A percentile compares a stretch with the other conserved stretches of the same genome.
These are phyloP conservation scores for Penicillium sp. DNA, from an alignment of 2,329 filamentous ascomycete genomes.

Conservation along the genomic window DNA sequence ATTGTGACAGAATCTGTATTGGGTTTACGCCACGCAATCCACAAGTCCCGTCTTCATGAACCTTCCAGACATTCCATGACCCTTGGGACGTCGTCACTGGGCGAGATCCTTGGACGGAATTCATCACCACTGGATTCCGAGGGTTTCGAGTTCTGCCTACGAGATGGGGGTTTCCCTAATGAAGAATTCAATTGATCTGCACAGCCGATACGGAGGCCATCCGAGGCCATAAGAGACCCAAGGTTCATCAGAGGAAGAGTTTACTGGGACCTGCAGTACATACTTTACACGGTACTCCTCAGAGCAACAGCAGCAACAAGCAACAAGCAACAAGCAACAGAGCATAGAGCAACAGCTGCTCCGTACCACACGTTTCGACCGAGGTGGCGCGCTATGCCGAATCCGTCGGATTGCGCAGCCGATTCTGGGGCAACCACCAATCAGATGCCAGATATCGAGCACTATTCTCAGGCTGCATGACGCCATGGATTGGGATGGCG, in stretches of 20 bases:
- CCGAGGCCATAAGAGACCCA: neutral
- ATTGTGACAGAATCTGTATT: neutral
- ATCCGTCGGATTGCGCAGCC: slow-evolving; percentile 23
- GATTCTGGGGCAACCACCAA: slow-evolving; percentile 25
- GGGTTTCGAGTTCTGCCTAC: neutral
- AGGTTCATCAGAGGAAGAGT: neutral
- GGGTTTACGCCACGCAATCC: slow-evolving; percentile 13
- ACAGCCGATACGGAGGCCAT: neutral
- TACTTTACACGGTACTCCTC: neutral
- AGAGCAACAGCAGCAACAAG: neutral
- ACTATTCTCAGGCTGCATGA: slow-evolving; percentile 35
- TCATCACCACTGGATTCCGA: neutral
- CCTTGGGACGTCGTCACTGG: slow-evolving; percentile 12
- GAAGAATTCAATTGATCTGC: neutral
- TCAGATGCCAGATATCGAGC: slow-evolving; percentile 15
- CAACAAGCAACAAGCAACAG: no score
- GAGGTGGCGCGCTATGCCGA: slow-evolving; percentile 28
- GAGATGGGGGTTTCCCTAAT: neutral
- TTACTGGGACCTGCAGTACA: neutral
- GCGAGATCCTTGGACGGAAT: slow-evolving; percentile 1
- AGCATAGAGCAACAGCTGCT: slow-evolving; percentile 6
- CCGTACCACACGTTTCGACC: slow-evolving; percentile 10
- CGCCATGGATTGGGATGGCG: slow-evolving; percentile 28
- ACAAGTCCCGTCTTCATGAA: slow-evolving; percentile 22
- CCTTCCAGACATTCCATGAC: slow-evolving; percentile 28